A percentile compares a stretch with the other conserved stretches of the same genome.
Evolutionary conservation across 768 basidiomycete species (phyloP).

Genomic region (Paxillus rubicundulus): DNA sequence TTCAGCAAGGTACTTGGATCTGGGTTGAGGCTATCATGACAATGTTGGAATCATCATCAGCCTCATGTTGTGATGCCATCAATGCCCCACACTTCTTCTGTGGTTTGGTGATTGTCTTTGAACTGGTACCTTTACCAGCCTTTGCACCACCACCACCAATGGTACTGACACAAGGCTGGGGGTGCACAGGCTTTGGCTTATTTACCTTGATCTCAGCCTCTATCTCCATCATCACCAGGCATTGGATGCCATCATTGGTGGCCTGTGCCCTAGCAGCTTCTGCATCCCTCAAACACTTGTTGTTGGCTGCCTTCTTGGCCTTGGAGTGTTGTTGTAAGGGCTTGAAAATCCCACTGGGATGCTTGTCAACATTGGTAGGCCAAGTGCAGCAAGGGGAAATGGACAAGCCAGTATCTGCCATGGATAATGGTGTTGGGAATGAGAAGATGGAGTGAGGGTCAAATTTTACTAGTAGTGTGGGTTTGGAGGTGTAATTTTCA

Average conservation of each 20-base stretch:
- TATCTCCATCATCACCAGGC: neutral
- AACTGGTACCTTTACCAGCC: too few species aligned
- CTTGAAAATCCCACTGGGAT: constrained; percentile 3
- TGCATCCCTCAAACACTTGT: constrained; percentile 2
- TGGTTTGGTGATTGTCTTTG: too few species aligned
- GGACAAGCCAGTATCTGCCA: too few species aligned
- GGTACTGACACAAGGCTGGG: too few species aligned
- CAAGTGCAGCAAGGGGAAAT: neutral
- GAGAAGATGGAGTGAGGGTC: neutral
- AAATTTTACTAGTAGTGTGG: neutral
- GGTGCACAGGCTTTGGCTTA: neutral
- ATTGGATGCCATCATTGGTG: neutral
- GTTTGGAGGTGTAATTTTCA: neutral
- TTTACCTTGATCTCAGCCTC: neutral
- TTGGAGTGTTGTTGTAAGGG: constrained; percentile 1
- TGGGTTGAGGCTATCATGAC: too few species aligned
- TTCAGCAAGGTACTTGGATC: too few species aligned
- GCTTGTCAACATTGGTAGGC: constrained; percentile 1
- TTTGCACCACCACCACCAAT: too few species aligned
- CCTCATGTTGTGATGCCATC: too few species aligned
- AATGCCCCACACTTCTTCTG: too few species aligned
- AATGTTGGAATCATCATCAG: too few species aligned
- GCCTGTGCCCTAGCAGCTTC: neutral
- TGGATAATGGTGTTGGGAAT: too few species aligned
- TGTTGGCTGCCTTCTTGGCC: constrained; percentile 6